Evolutionary conservation across 306 rosid species (phyloP), one percentile per base, ranked within the genome.

Genomic region (Prosopis cineraria): DNA sequence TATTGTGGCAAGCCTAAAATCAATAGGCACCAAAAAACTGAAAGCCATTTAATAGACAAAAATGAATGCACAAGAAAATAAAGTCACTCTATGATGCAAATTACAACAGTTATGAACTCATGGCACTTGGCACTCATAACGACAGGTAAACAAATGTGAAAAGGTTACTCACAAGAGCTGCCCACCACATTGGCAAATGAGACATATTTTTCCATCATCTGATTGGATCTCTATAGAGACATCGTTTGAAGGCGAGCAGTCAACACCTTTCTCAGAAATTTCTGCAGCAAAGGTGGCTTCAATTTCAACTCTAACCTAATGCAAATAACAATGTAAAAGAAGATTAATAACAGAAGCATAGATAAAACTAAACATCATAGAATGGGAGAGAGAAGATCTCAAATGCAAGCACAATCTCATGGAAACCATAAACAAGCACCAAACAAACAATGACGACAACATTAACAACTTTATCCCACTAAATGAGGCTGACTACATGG

Each of bases 131-230:
- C 58, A 24, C 74, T 55, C 70, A 84, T 70, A 80, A 43, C 62
- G 76, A 82, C 60, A 72, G 48, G 56, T 43, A 81, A 78, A 56
- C 48, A 45, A 73, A 84, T 19, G 50, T 39, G 68, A 80, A 80
- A 81, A 64, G 78, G 84, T 45, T 81, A 92, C 97, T 85, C 90
- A 92, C 97, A 88, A 30, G 84, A 92, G 93, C 86, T 69, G 83
- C 77, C 97, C 97, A 11, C 87, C 90, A 71, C 66, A 79, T 76
- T 86, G 82, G 91, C 95, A 92, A 78, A 75, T 64, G 22, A 85
- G 60, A 78, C 97, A 92, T 66, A 80, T 47, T 79, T 84, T 76
- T 66, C 80, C 84, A 45, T 84, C 83, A 64, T 78, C 79, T 62
- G 78, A 29, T 63, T 41, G 62, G 63, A 82, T 72, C 68, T 78